Percentiles rank a stretch among this genome's conserved stretches.
phyloP scores from a whole-genome alignment of 2,329 filamentous ascomycete genomes.

The Ilyonectria destructans region DNA sequence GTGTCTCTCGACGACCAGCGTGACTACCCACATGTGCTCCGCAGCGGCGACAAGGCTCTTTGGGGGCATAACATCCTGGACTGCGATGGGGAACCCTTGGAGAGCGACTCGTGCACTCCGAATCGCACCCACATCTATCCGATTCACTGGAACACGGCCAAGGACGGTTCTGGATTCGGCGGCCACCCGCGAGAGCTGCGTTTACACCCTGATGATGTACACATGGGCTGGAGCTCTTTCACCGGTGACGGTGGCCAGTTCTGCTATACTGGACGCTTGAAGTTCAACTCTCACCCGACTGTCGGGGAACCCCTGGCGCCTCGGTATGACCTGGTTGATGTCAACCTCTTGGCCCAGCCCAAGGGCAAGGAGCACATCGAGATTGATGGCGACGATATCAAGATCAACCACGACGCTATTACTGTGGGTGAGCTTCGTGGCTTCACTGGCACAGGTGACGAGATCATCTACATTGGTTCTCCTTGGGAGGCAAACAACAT shows the following conservation, averaged over 20 bases:
- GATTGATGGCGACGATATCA: conserved; percentile 29
- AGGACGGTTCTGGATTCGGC: conserved; percentile 51
- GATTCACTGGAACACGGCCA: conserved; percentile 34
- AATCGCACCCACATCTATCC: conserved; percentile 28
- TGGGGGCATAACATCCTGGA: conserved; percentile 56
- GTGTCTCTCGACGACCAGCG: conserved; percentile 39
- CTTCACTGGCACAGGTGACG: conserved; percentile 59
- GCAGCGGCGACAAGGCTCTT: conserved; percentile 56
- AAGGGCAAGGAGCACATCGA: too few relatives aligned
- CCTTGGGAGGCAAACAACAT: conserved; percentile 61
- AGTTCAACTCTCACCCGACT: conserved; percentile 57
- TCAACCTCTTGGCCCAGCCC: conserved; percentile 53
- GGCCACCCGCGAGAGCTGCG: conserved; percentile 60
- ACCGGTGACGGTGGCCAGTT: conserved; percentile 45
- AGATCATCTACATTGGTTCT: conserved; percentile 60
- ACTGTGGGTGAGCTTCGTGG: conserved; percentile 62
- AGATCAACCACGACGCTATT: too few relatives aligned
- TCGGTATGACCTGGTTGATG: conserved; percentile 59
- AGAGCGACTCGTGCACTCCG: conserved; percentile 38
- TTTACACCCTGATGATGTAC: conserved; percentile 62
- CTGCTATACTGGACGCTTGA: conserved; percentile 57
- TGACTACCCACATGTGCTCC: conserved; percentile 63
- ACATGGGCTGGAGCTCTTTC: conserved; percentile 62
- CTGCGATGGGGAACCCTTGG: conserved; percentile 54
- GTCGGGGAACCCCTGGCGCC: conserved; percentile 49